Evolutionary conservation across 768 basidiomycete genomes (phyloP).

Genomic region (Trametes meyenii): DNA sequence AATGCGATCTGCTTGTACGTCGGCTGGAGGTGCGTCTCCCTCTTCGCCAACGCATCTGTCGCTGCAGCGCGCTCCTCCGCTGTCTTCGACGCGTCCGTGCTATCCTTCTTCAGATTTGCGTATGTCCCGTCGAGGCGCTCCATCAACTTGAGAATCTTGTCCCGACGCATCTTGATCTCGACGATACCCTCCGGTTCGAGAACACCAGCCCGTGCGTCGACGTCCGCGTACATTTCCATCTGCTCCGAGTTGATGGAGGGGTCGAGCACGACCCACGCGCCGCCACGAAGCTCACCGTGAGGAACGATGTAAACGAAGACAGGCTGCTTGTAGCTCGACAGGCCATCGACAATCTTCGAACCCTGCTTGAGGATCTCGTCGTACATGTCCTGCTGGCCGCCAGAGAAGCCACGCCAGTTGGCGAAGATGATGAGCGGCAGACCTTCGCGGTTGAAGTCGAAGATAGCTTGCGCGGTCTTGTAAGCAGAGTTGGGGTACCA

Average conservation of each 20-base stretch:
- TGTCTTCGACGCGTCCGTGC: constrained; percentile 72
- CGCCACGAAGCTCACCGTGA: constrained; percentile 97
- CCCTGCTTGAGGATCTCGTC: constrained; percentile 97
- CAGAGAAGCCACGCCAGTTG: constrained; percentile 99
- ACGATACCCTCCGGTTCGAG: constrained; percentile 96
- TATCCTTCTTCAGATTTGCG: constrained; percentile 76
- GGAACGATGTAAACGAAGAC: constrained; percentile 99
- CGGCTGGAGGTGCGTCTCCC: constrained; percentile 83
- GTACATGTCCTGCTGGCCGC: constrained; percentile 99
- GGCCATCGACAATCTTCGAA: constrained; percentile 97
- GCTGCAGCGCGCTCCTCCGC: constrained; percentile 76
- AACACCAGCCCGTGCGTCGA: constrained; percentile 94
- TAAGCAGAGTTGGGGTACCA: constrained; percentile 99
- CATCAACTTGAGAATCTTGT: constrained; percentile 90
- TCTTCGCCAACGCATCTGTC: constrained; percentile 63
- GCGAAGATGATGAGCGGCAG: constrained; percentile 98
- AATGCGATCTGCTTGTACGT: constrained; percentile 94
- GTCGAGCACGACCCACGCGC: constrained; percentile 99
- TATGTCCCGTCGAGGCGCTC: constrained; percentile 89
- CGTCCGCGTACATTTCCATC: constrained; percentile 99
- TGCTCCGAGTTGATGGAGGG: constrained; percentile 96
- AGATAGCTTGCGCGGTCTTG: constrained; percentile 99
- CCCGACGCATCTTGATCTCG: constrained; percentile 97
- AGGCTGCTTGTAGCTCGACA: constrained; percentile 96
- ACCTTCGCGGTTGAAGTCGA: constrained; percentile 97